These are phyloP conservation scores for Orbilia oligospora DNA, from an alignment of 2,329 filamentous ascomycete genomes.

Conservation along the genomic window DNA sequence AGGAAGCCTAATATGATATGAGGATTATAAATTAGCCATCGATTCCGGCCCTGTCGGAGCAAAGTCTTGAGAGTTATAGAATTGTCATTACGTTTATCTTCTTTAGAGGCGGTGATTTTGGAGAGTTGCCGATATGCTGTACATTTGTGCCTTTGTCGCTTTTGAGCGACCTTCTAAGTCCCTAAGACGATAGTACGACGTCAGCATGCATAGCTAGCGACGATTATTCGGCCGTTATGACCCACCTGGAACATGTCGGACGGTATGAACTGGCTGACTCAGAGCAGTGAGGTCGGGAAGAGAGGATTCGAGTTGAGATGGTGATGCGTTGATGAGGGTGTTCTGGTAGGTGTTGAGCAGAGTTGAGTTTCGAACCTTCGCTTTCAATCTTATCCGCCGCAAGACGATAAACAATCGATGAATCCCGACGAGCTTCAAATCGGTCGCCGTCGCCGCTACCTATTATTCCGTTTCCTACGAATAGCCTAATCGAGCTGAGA, in stretches of 20 bases:
- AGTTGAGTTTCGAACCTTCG: constrained; percentile 9
- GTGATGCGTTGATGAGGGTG: constrained; percentile 34
- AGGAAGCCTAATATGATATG: constrained; percentile 5
- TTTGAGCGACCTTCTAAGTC: constrained; percentile 89
- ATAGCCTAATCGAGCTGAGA: constrained; percentile 25
- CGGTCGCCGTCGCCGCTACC: background rate
- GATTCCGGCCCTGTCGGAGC: background rate
- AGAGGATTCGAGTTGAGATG: constrained; percentile 13
- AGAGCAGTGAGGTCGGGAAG: constrained; percentile 21
- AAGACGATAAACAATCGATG: constrained; percentile 18
- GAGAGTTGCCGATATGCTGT: constrained; percentile 81
- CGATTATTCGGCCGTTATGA: constrained; percentile 1
- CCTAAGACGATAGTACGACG: constrained; percentile 69
- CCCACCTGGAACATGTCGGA: constrained; percentile 57
- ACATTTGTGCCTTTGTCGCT: constrained; percentile 80
- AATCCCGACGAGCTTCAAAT: constrained; percentile 8
- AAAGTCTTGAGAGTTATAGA: background rate
- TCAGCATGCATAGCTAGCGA: constrained; percentile 16
- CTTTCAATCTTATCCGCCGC: constrained; percentile 21
- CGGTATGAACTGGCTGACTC: constrained; percentile 20
- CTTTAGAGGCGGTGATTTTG: constrained; percentile 89
- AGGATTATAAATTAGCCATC: background rate
- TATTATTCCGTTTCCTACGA: constrained; percentile 7
- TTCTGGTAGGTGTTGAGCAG: constrained; percentile 29
- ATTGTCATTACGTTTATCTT: constrained; percentile 75